Evolutionary conservation across 2,329 filamentous ascomycete genomes (phyloP).

Genomic region (Colletotrichum melonis): DNA sequence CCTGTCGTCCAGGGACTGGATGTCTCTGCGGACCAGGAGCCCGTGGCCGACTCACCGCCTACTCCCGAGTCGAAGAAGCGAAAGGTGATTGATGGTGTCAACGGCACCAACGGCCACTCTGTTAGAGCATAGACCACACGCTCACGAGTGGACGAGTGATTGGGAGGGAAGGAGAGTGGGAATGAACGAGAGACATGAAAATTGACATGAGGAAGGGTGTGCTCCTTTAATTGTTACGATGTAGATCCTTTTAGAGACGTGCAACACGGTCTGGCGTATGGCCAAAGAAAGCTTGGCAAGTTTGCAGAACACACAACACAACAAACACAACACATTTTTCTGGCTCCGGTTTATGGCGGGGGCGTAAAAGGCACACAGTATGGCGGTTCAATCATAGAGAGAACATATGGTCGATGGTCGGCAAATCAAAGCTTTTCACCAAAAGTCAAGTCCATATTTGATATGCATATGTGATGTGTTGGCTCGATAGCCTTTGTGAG

Average conservation of each 20-base stretch:
- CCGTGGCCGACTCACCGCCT: conserved; percentile 45
- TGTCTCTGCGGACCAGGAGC: conserved; percentile 64
- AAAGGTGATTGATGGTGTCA: conserved; percentile 31
- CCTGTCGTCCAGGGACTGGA: conserved; percentile 68
- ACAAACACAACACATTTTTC: background rate
- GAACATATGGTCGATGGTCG: conserved; percentile 2
- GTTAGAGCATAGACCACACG: background rate
- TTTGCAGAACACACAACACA: conserved; percentile 6
- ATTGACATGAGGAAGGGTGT: background rate
- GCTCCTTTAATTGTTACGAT: background rate
- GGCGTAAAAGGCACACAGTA: conserved; percentile 11
- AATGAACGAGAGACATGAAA: background rate
- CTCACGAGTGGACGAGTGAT: background rate
- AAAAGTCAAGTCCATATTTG: background rate
- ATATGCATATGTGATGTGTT: background rate
- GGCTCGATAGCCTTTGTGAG: no score
- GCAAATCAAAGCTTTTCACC: background rate
- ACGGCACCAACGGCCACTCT: conserved; percentile 29
- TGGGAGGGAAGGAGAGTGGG: no score
- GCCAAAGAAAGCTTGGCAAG: background rate
- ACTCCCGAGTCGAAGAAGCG: conserved; percentile 39
- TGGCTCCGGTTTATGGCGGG: conserved; percentile 14
- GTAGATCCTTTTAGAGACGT: conserved; percentile 7
- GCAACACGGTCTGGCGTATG: conserved; percentile 4
- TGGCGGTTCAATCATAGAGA: conserved; percentile 17